These are phyloP conservation scores for Cytospora chrysosperma DNA, from an alignment of 2,329 filamentous ascomycete species.

Conservation along the genomic window DNA sequence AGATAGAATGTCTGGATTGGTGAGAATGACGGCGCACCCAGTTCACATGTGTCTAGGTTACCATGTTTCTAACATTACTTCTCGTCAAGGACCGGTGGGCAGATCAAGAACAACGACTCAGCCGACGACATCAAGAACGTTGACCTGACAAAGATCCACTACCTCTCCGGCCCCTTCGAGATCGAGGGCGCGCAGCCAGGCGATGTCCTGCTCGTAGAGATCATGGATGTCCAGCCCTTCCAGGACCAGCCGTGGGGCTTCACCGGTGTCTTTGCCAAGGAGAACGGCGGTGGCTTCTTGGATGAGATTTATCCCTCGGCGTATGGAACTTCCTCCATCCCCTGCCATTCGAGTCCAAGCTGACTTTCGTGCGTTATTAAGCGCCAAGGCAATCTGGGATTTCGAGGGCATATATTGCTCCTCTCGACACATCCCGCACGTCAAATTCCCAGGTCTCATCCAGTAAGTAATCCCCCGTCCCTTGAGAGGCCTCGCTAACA, in stretches of 20 bases:
- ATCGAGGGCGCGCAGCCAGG: constrained; percentile 81
- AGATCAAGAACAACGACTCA: constrained; percentile 84
- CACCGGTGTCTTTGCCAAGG: constrained; percentile 74
- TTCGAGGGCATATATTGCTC: constrained; percentile 68
- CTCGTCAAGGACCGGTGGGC: constrained; percentile 61
- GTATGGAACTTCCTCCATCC: constrained; percentile 44
- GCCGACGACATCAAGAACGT: constrained; percentile 87
- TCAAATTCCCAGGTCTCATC: constrained; percentile 85
- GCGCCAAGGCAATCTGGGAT: constrained; percentile 59
- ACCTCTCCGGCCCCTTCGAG: constrained; percentile 86
- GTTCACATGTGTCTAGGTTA: neutral
- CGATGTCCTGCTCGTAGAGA: constrained; percentile 82
- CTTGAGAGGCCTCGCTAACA: neutral
- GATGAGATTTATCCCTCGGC: constrained; percentile 84
- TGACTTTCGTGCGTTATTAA: constrained; percentile 20
- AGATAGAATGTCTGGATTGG: constrained; percentile 91
- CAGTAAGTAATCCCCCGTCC: too few relatives aligned
- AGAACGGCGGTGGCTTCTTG: constrained; percentile 85
- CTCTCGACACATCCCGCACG: constrained; percentile 81
- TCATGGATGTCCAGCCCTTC: constrained; percentile 89
- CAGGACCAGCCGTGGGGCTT: constrained; percentile 88
- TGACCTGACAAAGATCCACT: constrained; percentile 82
- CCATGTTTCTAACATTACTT: constrained; percentile 21
- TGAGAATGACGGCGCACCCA: constrained; percentile 24
- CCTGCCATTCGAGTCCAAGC: too few relatives aligned